Conservation (phyloP, 176 grass and related monocot genomes). For the Hyparrhenia diplandra region DNA sequence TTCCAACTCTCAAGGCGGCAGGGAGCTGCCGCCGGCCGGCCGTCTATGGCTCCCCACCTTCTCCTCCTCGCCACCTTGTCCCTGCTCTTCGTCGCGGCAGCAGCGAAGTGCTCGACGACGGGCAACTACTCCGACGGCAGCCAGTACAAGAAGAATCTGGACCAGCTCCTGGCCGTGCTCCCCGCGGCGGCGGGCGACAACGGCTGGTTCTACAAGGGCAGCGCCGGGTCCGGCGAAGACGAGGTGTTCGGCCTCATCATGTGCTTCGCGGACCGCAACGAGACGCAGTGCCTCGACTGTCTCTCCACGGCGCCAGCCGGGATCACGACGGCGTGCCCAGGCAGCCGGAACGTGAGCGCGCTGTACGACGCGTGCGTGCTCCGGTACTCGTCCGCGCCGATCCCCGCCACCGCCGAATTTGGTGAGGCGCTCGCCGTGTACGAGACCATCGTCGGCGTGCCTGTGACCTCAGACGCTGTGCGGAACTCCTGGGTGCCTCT, state of each 20-base stretch:
- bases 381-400: slow-evolving; percentile 12
- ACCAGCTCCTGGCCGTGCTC: not conserved
- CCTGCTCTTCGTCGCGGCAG: too few species aligned
- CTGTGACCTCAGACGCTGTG: too few species aligned
- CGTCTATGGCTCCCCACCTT: too few species aligned
- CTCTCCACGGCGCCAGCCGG: not conserved
- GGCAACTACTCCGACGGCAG: not conserved
- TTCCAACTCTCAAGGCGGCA: too few species aligned
- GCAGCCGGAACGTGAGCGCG: not conserved
- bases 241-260: not conserved
- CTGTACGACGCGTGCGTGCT: slow-evolving; percentile 5
- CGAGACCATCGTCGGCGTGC: too few species aligned
- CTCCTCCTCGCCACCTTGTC: too few species aligned
- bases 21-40: too few species aligned
- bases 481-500: not conserved
- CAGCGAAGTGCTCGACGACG: not conserved
- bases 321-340: not conserved
- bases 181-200: not conserved
- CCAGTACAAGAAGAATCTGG: not conserved
- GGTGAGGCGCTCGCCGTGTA: too few species aligned
- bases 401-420: not conserved
- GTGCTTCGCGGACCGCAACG: not conserved
- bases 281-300: not conserved
- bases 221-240: not conserved
- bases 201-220: not conserved